Base-by-base conservation (phyloP, 768 basidiomycete genomes). In the Tephrocybe sp. region DNA sequence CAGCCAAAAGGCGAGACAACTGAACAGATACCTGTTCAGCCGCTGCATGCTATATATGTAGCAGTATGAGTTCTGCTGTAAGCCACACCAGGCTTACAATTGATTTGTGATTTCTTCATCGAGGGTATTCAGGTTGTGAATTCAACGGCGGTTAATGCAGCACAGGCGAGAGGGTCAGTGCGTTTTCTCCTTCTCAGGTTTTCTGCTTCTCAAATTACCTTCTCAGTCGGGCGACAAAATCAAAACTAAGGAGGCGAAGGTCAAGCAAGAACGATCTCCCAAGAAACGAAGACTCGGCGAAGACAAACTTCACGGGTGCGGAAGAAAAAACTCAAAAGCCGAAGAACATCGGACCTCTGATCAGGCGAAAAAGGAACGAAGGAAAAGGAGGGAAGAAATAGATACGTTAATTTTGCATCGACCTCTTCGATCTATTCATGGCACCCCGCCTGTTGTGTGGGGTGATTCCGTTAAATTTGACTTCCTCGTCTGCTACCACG, bases 21-120 rank as follows among this genome's bases (percentile, higher is more conserved):
- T n/a, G n/a, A n/a, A n/a, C n/a, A n/a, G n/a, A n/a, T n/a, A n/a
- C n/a, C n/a, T n/a, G n/a, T n/a, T n/a, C n/a, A n/a, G n/a, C n/a
- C n/a, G n/a, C n/a, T n/a, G n/a, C n/a, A n/a, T n/a, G n/a, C n/a
- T n/a, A n/a, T n/a, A n/a, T n/a, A n/a, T n/a, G n/a, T n/a, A n/a
- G n/a, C n/a, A n/a, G n/a, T n/a, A n/a, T n/a, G n/a, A n/a, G n/a
- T n/a, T n/a, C n/a, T n/a, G n/a, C n/a, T n/a, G n/a, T n/a, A n/a
- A n/a, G n/a, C n/a, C n/a, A n/a, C n/a, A n/a, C n/a, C n/a, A n/a
- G n/a, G n/a, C n/a, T n/a, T n/a, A n/a, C n/a, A n/a, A 15, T 68
- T 97, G 54, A 86, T 96, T 60, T 83, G 93, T n/a, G 95, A 98
- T 70, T 97, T 97, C 68, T 94, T 93, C 34, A 93, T 98, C 45